Base-by-base conservation (phyloP, 148 eudicot species). In the Vaccinium vitisidaea region DNA sequence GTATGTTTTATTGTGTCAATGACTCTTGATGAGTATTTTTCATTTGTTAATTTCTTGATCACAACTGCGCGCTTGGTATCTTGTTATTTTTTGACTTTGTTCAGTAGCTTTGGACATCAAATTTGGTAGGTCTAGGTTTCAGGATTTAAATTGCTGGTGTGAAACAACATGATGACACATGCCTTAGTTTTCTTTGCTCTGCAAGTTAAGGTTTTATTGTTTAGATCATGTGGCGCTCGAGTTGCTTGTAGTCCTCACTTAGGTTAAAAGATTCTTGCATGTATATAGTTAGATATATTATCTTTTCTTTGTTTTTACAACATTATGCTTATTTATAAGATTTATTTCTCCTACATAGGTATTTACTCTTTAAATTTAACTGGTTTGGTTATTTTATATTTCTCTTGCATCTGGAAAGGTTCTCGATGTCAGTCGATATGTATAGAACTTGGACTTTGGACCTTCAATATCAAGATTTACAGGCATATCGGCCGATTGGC, bases 1-100 rank as follows among this genome's bases (percentile, higher is more conserved):
- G 99, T 97, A 95, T 86, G 90, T 79, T 80, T 52, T 88, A 56
- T 82, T 52, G 2, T 11, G 27, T 16, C 77, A 69, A 48, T 30
- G 54, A 16, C 27, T 11, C n/a, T 50, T 46, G 27, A 52, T 12
- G 23, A 6, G 52, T 21, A 25, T 39, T 58, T 81, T 7, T 61
- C 25, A 43, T 67, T 39, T 82, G 21, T 48, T 55, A 8, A 69
- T 54, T 21, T 5, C 9, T 75, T 18, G 15, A 76, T 9, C 19
- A 11, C 43, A 69, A 27, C 70, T 27, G 74, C 25, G 74, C 18
- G 3, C 18, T 55, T 79, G 14, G 55, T 27, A 54, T 69, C 39
- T 58, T 43, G 32, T 48, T 85, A 52, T 61, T 79, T 39, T 14
- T 70, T 63, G 49, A 18, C 55, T 49, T 79, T 43, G 15, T 53